Conservation (phyloP, 2,329 filamentous ascomycete species). For the Calonectria pteridis region DNA sequence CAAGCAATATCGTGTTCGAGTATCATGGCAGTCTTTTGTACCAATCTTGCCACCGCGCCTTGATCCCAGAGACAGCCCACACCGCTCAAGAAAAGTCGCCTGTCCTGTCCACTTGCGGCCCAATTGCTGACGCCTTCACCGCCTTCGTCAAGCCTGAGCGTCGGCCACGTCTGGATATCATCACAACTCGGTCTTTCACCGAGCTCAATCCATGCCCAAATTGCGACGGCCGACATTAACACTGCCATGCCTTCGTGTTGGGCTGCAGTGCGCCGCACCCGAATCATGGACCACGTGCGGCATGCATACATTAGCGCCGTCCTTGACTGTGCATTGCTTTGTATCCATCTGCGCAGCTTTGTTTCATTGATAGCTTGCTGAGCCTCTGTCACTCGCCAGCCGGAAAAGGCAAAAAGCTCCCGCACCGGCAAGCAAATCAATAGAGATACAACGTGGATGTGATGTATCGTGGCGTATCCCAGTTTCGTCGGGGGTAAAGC, state of each 20-base stretch:
- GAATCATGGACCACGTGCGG: not conserved
- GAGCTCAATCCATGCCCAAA: not conserved
- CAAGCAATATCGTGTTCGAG: not conserved
- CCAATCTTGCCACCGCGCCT: not conserved
- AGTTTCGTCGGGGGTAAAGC: not conserved
- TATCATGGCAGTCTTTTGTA: not conserved
- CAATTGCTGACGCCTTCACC: not conserved
- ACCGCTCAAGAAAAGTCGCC: not conserved
- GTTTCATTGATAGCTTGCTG: not conserved
- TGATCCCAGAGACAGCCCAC: not conserved
- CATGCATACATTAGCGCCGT: not conserved
- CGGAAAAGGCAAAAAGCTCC: not conserved
- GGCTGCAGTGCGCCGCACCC: not conserved
- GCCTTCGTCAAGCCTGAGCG: not conserved
- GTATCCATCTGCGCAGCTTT: not conserved
- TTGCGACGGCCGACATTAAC: not conserved
- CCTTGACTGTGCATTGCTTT: not conserved
- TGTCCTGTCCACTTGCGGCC: not conserved
- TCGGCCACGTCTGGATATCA: not conserved
- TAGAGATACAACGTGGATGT: not conserved
- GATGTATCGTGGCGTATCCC: not conserved
- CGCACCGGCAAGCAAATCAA: not conserved
- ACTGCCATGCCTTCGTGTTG: not conserved
- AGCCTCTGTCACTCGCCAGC: not conserved
- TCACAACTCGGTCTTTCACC: not conserved